Conservation (phyloP, 2,329 filamentous ascomycete species). For the Alternaria novae-zelandiae region DNA sequence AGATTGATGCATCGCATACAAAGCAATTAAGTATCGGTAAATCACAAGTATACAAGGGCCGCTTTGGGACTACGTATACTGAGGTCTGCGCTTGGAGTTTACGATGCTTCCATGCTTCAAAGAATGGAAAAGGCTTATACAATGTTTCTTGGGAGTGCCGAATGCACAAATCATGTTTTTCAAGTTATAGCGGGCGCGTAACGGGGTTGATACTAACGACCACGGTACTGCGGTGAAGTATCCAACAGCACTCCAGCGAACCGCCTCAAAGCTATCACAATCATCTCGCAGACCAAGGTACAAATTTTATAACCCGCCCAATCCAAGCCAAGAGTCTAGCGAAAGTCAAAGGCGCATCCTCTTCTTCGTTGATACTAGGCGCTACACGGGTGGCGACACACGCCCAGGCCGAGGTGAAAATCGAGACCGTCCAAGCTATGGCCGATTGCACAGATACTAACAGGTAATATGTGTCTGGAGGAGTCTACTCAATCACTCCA, state of each 20-base stretch:
- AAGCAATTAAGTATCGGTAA: neutral
- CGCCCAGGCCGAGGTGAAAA: neutral
- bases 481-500: neutral
- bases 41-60: neutral
- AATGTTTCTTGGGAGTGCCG: conserved; percentile 4
- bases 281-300: neutral
- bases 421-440: neutral
- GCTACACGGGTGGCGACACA: neutral
- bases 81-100: neutral
- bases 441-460: neutral
- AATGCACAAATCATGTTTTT: neutral
- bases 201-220: neutral
- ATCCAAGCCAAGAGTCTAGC: neutral
- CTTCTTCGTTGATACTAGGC: neutral
- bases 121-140: conserved; percentile 6
- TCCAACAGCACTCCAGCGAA: neutral
- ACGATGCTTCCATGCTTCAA: neutral
- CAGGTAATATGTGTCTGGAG: neutral
- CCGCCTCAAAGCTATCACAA: neutral
- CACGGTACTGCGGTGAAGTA: neutral
- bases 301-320: neutral
- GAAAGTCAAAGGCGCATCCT: neutral
- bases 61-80: neutral
- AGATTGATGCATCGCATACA: neutral
- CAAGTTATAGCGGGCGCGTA: neutral